Evolutionary conservation across 805 yeast species (phyloP).

Genomic region (Hanseniaspora mollemarum): DNA sequence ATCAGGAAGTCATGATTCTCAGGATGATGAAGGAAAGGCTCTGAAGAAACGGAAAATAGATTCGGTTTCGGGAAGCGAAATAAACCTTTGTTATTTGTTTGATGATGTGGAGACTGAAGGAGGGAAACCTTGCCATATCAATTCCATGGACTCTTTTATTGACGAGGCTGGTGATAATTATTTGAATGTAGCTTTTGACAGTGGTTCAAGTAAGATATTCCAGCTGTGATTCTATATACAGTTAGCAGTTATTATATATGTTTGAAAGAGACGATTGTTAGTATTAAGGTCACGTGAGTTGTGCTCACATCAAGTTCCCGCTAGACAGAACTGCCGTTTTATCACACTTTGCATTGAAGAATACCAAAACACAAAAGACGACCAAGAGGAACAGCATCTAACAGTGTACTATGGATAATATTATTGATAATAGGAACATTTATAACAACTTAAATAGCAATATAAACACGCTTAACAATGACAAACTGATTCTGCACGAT

Average conservation of each 20-base stretch:
- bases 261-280: too few species aligned
- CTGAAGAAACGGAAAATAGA: neutral
- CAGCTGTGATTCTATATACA: neutral
- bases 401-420: constrained; percentile 8
- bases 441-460: constrained; percentile 4
- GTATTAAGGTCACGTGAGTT: neutral
- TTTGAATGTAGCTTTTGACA: constrained; percentile 11
- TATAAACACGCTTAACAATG: constrained; percentile 9
- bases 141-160: constrained; percentile 1
- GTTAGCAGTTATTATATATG: too few species aligned
- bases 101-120: neutral
- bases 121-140: neutral
- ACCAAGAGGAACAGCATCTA: neutral
- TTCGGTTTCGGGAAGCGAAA: neutral
- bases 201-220: constrained; percentile 9
- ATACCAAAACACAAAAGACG: neutral
- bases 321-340: neutral
- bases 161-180: neutral
- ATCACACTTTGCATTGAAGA: neutral
- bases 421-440: constrained; percentile 11
- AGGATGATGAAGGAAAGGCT: neutral
- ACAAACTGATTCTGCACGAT: constrained; percentile 7
- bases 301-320: neutral
- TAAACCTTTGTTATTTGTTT: neutral
- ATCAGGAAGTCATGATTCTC: neutral